Percentiles rank a stretch among this genome's conserved stretches.
Evolutionary conservation across 2,329 filamentous ascomycete genomes (phyloP).

Genomic region (Colletotrichum tamarilloi): DNA sequence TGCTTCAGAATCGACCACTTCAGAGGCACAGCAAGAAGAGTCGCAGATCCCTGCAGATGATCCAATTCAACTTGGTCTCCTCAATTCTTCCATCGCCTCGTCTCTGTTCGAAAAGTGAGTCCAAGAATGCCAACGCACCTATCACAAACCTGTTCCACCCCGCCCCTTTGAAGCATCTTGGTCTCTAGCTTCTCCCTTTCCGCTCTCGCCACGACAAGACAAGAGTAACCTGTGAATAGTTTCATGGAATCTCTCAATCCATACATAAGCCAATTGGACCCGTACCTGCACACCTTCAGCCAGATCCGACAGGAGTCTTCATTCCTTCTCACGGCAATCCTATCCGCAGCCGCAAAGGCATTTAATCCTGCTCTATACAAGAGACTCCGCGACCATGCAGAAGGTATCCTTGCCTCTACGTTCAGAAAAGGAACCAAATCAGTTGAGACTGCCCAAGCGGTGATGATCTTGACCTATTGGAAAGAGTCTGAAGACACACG

Average conservation of each 20-base stretch:
- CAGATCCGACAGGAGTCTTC: conserved; percentile 48
- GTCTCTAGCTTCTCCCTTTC: not conserved
- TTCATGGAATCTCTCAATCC: conserved; percentile 53
- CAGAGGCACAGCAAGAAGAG: not conserved
- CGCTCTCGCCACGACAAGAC: too few species aligned
- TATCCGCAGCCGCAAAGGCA: conserved; percentile 49
- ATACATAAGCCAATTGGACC: conserved; percentile 54
- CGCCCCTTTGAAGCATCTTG: not conserved
- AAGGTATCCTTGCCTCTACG: conserved; percentile 43
- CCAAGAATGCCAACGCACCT: not conserved
- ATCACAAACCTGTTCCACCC: not conserved
- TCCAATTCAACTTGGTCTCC: conserved; percentile 3
- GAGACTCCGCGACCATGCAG: conserved; percentile 32
- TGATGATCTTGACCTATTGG: conserved; percentile 53
- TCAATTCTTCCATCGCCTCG: conserved; percentile 17
- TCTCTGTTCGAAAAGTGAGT: conserved; percentile 26
- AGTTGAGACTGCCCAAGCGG: conserved; percentile 50
- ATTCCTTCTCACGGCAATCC: conserved; percentile 48
- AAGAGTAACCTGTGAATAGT: conserved; percentile 34
- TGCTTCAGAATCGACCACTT: not conserved
- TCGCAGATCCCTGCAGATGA: not conserved
- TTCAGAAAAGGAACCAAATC: conserved; percentile 50
- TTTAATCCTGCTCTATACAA: conserved; percentile 47
- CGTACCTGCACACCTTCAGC: conserved; percentile 49
- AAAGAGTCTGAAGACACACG: conserved; percentile 54